Evolutionary conservation across 768 basidiomycete species (phyloP), one percentile per base, ranked within the genome.

Genomic region (Amanita phalloides): DNA sequence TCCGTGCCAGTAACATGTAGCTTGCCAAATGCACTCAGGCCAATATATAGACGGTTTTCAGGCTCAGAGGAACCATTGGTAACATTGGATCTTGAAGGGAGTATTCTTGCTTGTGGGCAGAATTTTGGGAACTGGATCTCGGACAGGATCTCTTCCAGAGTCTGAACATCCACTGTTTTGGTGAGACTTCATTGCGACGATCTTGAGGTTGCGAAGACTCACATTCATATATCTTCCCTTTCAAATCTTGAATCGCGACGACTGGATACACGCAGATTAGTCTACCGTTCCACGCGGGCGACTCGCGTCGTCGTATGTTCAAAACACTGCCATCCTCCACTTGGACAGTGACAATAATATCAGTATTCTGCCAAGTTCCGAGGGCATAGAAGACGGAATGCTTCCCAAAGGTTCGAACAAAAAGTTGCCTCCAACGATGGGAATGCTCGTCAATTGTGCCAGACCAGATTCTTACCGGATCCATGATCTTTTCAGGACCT

Each of bases 11-110:
- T 66, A 21, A 76, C 70, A 59, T 79, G 78, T 0, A 95, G 67
- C 60, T 85, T 89, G 0, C 85, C 84, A 1, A 75, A 73, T 17
- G 71, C 66, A 1, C 83, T 73, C 1, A 88, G 75, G 0, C 88
- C 91, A 51, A 92, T 61, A 56, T 81, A 77, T 0, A 84, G 26
- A n/a, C 33, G 32, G 6, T 38, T 43, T 13, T 48, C 25, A 51
- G 11, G 54, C 38, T 49, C 54, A 49, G 23, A 54, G 53, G 33
- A 50, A 51, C 14, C 35, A 49, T 53, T 56, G 32, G 32, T 21
- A 7, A 46, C 28, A 6, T 58, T 46, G 5, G 66, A 52, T 3
- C 62, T 20, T 4, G 62, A 49, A 2, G 39, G 48, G 23, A 70
- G 53, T 37, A 68, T 65, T 36, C 71, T 66, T 0, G 71, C 64